phyloP scores from a whole-genome alignment of 1,284 basidiomycete species.

The Puccinia polysora region DNA sequence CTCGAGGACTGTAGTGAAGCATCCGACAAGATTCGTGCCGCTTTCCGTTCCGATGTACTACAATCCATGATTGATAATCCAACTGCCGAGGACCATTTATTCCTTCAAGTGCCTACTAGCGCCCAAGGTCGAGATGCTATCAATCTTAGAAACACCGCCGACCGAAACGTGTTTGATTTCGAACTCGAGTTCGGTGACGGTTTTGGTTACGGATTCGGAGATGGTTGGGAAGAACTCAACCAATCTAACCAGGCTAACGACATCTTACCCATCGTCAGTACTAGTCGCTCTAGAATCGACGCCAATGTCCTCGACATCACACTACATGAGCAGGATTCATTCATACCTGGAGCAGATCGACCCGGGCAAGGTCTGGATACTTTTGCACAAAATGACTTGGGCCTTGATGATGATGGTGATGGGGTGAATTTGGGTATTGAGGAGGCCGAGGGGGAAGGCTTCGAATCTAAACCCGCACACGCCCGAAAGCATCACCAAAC shows the following conservation, averaged over 20 bases:
- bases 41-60: conserved; percentile 16
- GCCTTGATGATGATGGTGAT: not conserved
- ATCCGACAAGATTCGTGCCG: conserved; percentile 21
- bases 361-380: not conserved
- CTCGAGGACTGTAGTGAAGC: conserved; percentile 37
- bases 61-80: not conserved
- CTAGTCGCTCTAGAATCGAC: conserved; percentile 6
- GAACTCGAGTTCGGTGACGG: conserved; percentile 29
- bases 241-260: not conserved
- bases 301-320: conserved; percentile 26
- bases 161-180: conserved; percentile 25
- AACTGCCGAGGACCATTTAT: conserved; percentile 1
- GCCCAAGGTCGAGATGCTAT: conserved; percentile 7
- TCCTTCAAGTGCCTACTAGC: not conserved
- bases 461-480: not conserved
- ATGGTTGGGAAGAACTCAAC: conserved; percentile 28
- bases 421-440: not conserved
- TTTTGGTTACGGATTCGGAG: conserved; percentile 22
- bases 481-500: conserved; percentile 1
- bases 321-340: not conserved
- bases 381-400: not conserved
- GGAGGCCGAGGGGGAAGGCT: not conserved
- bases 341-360: conserved; percentile 2
- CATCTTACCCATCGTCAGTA: conserved; percentile 2
- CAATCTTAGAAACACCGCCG: conserved; percentile 20